These are phyloP conservation scores for Onygenales sp. DNA, from an alignment of 2,329 filamentous ascomycete genomes.

Conservation along the genomic window DNA sequence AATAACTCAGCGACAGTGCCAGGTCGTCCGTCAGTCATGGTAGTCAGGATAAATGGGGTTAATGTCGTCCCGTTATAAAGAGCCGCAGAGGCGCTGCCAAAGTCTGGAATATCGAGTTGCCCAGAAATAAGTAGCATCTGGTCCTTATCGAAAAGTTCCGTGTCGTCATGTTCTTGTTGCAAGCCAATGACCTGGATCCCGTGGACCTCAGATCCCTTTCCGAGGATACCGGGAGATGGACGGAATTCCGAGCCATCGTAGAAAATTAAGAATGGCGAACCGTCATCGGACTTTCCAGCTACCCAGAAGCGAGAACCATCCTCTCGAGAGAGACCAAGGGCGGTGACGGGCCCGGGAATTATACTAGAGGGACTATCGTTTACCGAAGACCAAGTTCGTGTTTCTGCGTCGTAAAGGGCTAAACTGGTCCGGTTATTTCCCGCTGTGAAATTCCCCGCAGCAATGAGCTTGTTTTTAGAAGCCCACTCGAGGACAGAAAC, in stretches of 20 bases:
- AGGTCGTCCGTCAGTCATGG: conserved; percentile 51
- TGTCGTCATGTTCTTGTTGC: conserved; percentile 55
- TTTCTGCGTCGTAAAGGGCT: conserved; percentile 61
- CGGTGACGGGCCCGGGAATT: conserved; percentile 71
- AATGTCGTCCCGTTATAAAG: conserved; percentile 77
- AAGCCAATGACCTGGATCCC: conserved; percentile 75
- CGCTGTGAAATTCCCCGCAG: conserved; percentile 66
- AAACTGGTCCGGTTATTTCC: conserved; percentile 58
- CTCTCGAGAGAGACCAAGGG: conserved; percentile 63
- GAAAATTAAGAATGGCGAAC: conserved; percentile 69
- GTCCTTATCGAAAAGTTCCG: conserved; percentile 53
- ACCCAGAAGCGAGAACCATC: conserved; percentile 72
- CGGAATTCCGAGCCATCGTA: conserved; percentile 67
- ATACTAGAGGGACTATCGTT: conserved; percentile 40
- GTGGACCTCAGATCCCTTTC: conserved; percentile 57
- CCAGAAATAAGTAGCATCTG: conserved; percentile 79
- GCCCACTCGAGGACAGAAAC: conserved; percentile 70
- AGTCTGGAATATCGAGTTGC: conserved; percentile 61
- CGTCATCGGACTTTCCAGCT: conserved; percentile 59
- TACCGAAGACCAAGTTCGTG: conserved; percentile 56
- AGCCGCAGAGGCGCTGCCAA: conserved; percentile 75
- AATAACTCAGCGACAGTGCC: conserved; percentile 77
- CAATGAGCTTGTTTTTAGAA: conserved; percentile 59
- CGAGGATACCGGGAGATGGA: conserved; percentile 54
- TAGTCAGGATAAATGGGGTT: conserved; percentile 71